phyloP scores from a whole-genome alignment of 2,329 filamentous ascomycete genomes.

The Chaetomiaceae sp. region DNA sequence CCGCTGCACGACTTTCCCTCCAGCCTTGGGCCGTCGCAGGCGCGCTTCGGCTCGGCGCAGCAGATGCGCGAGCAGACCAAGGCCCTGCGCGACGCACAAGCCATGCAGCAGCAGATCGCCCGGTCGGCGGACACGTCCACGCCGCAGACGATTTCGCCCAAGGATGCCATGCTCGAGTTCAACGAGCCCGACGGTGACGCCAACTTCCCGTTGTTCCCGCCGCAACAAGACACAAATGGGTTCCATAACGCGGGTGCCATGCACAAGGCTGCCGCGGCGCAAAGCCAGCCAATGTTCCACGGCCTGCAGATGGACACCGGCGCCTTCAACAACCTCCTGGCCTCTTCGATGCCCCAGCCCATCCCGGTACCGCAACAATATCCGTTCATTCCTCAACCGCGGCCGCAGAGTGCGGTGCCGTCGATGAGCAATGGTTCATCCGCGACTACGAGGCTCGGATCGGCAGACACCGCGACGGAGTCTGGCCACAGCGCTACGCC shows the following conservation, averaged over 20 bases:
- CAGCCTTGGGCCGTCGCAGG: constrained; percentile 24
- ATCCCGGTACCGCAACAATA: constrained; percentile 41
- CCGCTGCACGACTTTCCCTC: constrained; percentile 39
- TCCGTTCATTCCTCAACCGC: constrained; percentile 39
- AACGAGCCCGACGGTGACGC: constrained; percentile 65
- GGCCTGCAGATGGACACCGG: constrained; percentile 19
- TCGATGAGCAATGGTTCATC: constrained; percentile 26
- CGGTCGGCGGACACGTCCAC: constrained; percentile 40
- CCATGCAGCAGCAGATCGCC: constrained; percentile 37
- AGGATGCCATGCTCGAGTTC: constrained; percentile 84
- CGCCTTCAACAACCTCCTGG: constrained; percentile 28
- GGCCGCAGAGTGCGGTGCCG: constrained; percentile 33
- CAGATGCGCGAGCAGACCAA: constrained; percentile 56
- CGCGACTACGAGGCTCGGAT: constrained; percentile 38
- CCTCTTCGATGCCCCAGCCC: constrained; percentile 27
- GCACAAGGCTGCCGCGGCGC: constrained; percentile 28
- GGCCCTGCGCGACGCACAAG: constrained; percentile 50
- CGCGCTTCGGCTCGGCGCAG: constrained; percentile 49
- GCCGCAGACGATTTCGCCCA: constrained; percentile 88
- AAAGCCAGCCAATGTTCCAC: constrained; percentile 24
- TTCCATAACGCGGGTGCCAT: constrained; percentile 39
- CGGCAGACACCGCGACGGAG: constrained; percentile 36
- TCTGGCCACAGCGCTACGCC: constrained; percentile 29
- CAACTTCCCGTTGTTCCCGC: constrained; percentile 68
- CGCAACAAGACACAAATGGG: constrained; percentile 40